phyloP scores from a whole-genome alignment of 1,139 yeast genomes.

The Groenewaldozyma sp. region DNA sequence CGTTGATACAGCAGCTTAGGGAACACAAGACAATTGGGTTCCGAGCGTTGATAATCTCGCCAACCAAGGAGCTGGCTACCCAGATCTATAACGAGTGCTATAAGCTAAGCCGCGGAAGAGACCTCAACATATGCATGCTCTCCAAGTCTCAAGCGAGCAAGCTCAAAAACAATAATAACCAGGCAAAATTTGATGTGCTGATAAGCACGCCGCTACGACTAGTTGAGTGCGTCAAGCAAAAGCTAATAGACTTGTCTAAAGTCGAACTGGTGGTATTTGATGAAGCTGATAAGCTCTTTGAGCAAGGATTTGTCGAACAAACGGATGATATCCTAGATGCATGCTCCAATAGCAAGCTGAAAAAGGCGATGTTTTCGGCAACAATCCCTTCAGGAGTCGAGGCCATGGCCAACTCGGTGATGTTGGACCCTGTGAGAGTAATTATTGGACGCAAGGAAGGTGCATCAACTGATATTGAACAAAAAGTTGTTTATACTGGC shows the following conservation, averaged over 20 bases:
- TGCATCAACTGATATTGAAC: conserved; percentile 77
- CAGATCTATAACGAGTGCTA: conserved; percentile 72
- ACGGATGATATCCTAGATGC: conserved; percentile 74
- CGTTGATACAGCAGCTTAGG: conserved; percentile 50
- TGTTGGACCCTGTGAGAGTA: conserved; percentile 77
- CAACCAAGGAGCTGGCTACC: conserved; percentile 84
- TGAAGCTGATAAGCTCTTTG: conserved; percentile 93
- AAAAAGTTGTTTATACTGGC: conserved; percentile 78
- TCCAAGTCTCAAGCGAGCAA: conserved; percentile 71
- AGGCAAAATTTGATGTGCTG: conserved; percentile 58
- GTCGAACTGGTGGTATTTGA: conserved; percentile 77
- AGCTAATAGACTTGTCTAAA: conserved; percentile 45
- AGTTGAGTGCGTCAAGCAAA: conserved; percentile 64
- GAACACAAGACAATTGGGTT: conserved; percentile 36
- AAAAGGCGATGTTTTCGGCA: conserved; percentile 82
- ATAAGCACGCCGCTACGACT: conserved; percentile 85
- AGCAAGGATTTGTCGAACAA: conserved; percentile 83
- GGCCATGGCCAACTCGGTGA: conserved; percentile 74
- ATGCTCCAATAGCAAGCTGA: conserved; percentile 43
- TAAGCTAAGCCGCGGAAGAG: conserved; percentile 41
- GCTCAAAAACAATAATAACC: conserved; percentile 37
- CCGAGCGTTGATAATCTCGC: conserved; percentile 75
- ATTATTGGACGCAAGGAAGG: conserved; percentile 94
- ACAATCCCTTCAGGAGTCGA: conserved; percentile 93
- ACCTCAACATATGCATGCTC: conserved; percentile 56